Conservation (phyloP, 345 rosid species). For the Aurinia saxatilis region DNA sequence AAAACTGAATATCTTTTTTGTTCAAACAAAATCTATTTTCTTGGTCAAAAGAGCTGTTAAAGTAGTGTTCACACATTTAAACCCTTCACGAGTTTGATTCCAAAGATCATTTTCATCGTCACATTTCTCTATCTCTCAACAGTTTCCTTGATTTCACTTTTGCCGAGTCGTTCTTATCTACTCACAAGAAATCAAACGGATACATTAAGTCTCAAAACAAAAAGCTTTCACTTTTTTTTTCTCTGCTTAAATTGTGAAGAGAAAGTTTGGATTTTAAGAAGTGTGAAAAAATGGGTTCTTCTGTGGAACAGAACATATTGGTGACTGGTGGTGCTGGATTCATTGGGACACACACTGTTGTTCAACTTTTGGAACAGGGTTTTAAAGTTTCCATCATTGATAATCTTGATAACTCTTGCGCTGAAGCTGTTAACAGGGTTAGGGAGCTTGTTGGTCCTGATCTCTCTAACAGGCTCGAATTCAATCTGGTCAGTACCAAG, state of each 20-base stretch:
- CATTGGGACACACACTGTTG: slow-evolving; percentile 85
- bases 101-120: slow-evolving; percentile 6
- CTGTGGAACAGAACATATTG: slow-evolving; percentile 48
- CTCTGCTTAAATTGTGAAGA: background rate
- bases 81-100: slow-evolving; percentile 10
- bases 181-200: slow-evolving; percentile 6
- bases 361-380: slow-evolving; percentile 75
- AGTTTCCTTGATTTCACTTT: too few relatives aligned
- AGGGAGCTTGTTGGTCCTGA: slow-evolving; percentile 70
- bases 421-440: slow-evolving; percentile 76
- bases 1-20: background rate
- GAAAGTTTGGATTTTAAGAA: slow-evolving; percentile 10
- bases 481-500: slow-evolving; percentile 47
- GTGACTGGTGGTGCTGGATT: slow-evolving; percentile 99
- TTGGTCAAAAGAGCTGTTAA: background rate
- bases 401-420: slow-evolving; percentile 72
- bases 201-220: background rate
- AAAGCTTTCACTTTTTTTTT: background rate
- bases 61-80: slow-evolving; percentile 14
- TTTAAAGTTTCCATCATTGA: slow-evolving; percentile 78
- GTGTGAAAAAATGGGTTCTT: slow-evolving; percentile 28
- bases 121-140: too few relatives aligned
- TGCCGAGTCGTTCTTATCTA: too few relatives aligned
- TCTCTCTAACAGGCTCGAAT: slow-evolving; percentile 67
- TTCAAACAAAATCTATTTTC: slow-evolving; percentile 16